Percentiles rank a stretch among this genome's conserved stretches.
Conservation (phyloP, 768 basidiomycete genomes). For the Sarcodon sp. region DNA sequence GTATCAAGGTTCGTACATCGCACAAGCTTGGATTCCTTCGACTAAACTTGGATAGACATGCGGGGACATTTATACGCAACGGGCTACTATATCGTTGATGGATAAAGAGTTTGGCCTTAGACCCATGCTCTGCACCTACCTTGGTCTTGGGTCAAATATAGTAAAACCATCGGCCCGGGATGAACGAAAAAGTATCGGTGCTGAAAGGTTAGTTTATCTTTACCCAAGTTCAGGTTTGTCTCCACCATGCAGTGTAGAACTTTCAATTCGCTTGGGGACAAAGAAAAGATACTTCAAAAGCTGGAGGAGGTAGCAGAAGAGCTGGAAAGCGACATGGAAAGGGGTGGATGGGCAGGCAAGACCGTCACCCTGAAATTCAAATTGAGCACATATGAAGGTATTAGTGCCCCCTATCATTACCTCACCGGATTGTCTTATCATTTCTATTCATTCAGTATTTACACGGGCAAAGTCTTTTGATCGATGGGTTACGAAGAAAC, state of each 20-base stretch:
- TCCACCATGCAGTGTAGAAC: conserved; percentile 35
- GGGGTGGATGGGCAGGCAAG: conserved; percentile 74
- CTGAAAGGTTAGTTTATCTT: conserved; percentile 49
- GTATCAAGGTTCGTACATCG: conserved; percentile 48
- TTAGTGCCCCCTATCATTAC: neutral
- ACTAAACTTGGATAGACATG: conserved; percentile 44
- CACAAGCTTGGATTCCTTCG: neutral
- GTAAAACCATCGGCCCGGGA: conserved; percentile 68
- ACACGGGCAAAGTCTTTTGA: conserved; percentile 75
- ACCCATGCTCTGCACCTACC: conserved; percentile 65
- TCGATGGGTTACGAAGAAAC: conserved; percentile 67
- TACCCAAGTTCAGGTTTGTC: neutral
- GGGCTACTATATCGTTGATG: conserved; percentile 66
- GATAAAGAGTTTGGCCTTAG: conserved; percentile 77
- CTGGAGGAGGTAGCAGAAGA: conserved; percentile 74
- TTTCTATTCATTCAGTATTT: conserved; percentile 32
- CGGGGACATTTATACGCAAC: conserved; percentile 74
- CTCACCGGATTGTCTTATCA: neutral
- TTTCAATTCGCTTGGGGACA: conserved; percentile 55
- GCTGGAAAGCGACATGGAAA: conserved; percentile 68
- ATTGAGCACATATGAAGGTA: conserved; percentile 79
- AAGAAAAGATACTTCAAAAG: conserved; percentile 56
- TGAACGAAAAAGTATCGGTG: conserved; percentile 85
- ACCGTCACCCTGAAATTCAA: conserved; percentile 93
- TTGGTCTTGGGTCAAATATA: conserved; percentile 78